These are phyloP conservation scores for Penicillium olsonii DNA, from an alignment of 2,329 filamentous ascomycete species.

Conservation along the genomic window DNA sequence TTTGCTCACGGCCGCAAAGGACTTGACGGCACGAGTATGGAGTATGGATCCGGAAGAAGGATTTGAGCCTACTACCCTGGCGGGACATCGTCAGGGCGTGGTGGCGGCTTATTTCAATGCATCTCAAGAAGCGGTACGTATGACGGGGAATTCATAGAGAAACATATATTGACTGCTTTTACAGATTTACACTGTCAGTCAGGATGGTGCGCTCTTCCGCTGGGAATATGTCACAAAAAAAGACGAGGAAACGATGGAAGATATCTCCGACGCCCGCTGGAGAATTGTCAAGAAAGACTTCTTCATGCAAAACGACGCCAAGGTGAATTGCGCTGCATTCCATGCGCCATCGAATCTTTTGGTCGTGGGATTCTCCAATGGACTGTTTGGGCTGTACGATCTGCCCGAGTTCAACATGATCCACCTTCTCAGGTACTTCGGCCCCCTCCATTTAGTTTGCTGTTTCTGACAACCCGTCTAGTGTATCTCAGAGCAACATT, in stretches of 20 bases:
- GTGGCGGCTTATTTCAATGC: constrained; percentile 96
- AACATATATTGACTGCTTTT: constrained; percentile 13
- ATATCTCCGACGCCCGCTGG: constrained; percentile 76
- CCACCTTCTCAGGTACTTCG: constrained; percentile 66
- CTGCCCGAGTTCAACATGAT: constrained; percentile 95
- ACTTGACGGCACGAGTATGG: constrained; percentile 93
- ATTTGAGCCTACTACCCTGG: constrained; percentile 84
- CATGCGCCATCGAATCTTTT: constrained; percentile 85
- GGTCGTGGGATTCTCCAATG: constrained; percentile 95
- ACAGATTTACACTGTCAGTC: constrained; percentile 88
- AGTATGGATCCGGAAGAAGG: constrained; percentile 83
- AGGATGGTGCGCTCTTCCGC: constrained; percentile 92
- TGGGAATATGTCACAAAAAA: constrained; percentile 78
- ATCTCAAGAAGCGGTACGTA: constrained; percentile 74
- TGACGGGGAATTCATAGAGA: neutral
- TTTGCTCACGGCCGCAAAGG: constrained; percentile 88
- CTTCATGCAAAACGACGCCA: constrained; percentile 87
- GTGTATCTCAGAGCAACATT: constrained; percentile 95
- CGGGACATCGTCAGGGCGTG: constrained; percentile 87
- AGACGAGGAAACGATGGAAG: constrained; percentile 61
- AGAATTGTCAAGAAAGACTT: constrained; percentile 88
- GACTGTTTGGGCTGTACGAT: constrained; percentile 91
- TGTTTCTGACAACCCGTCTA: constrained; percentile 45
- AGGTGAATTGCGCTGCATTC: constrained; percentile 86
- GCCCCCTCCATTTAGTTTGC: neutral